Base-by-base conservation (phyloP, 1,284 basidiomycete species). In the Tremellales sp. region DNA sequence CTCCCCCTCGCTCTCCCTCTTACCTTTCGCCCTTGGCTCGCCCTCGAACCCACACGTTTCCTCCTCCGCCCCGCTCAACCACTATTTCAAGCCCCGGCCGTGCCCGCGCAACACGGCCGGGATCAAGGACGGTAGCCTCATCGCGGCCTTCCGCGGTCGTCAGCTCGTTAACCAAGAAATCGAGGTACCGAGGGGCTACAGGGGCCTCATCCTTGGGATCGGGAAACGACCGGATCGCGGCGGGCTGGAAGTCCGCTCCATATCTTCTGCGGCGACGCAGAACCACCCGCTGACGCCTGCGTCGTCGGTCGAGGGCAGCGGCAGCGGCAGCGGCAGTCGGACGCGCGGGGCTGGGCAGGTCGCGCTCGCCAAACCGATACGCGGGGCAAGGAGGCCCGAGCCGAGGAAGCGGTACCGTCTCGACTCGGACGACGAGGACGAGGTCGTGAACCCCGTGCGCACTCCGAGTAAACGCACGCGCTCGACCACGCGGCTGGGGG, bases 11-110 rank as follows among this genome's bases (percentile, higher is more conserved):
- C 56, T 67, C n/a, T 53, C 66, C 41, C 60, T 71, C 48, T 57
- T 71, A 24, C 68, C 68, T 7, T 68, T 71, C 52, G 50, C 60
- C 10, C 63, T 71, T 12, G 61, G 57, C n/a, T 22, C 60, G 36
- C 16, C 45, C 9, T 50, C 53, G 1, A 40, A 42, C 22, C 60
- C 61, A 2, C 58, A 57, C 41, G 40, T 32, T 4, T 47, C 58
- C 1, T 39, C 47, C 16, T 38, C 50, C 7, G 48, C 57, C 1
- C 47, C 57, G 2, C 43, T 61, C 21, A 45, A 45, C 9, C 18
- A 36, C 1, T 71, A 60, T 50, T 71, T 71, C 49, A 47, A 45
- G 26, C 63, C 68, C 4, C 61, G 66, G 9, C 48, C 58, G 5
- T 41, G 53, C 22, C 59, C 66, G 0, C 10, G 42, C 3, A n/a